Base-by-base conservation (phyloP, 805 yeast genomes). In the Candida orba region DNA sequence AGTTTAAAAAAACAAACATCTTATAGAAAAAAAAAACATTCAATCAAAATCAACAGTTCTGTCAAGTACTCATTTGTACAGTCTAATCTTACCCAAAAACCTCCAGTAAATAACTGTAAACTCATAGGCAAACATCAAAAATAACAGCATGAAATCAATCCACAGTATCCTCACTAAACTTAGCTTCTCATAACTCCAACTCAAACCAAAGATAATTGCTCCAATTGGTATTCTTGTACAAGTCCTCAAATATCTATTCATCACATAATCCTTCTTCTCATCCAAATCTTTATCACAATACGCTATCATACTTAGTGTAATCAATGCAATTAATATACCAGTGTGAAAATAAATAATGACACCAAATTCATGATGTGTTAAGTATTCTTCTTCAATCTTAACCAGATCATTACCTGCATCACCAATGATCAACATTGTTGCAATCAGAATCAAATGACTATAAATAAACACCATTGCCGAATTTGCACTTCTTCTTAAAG, bases 351-450 rank as follows among this genome's bases (percentile, higher is more conserved):
- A 75, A 42, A 75, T 67, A 20, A 75, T 54, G 13, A 76, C 60
- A 2, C 75, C 78, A 39, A 64, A 60, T 17, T 65, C 69, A 22
- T 53, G 62, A 5, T 44, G 41, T 15, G 37, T 42, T 13, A 64
- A 45, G 27, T 57, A 53, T 13, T 43, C 52, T 13, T 52, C 59
- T 22, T 64, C 66, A 17, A 62, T 38, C 20, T 58, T 52, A 12
- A 68, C 60, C 42, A 78, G 53, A 22, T 75, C 78, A 2, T 75
- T 76, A 17, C 75, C 79, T 4, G 82, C 71, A 61, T 78, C 83
- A 2, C 83, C 84, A 25, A 78, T 72, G 29, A 78, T 63, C 29
- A 78, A 68, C 41, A 79, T 56, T 1, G 75, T 55, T 0, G 75
- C 79, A 39, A 76, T 68, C 35, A 77, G 58, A 0, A 81, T 78